Conservation (phyloP, 345 rosid genomes). For the Populus euphratica region DNA sequence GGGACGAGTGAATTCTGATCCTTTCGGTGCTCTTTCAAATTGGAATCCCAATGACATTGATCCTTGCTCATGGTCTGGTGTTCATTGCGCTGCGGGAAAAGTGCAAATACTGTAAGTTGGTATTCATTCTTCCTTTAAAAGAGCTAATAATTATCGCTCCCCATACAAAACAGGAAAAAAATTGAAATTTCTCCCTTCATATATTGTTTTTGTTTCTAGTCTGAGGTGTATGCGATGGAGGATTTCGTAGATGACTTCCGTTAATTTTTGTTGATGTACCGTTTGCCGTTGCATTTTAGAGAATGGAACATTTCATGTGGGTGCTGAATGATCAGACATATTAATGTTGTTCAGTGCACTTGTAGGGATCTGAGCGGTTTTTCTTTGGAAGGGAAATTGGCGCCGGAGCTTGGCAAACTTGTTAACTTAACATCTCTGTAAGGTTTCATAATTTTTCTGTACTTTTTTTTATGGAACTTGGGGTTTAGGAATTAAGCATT, state of each 20-base stretch:
- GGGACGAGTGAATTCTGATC: constrained; percentile 58
- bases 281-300: background rate
- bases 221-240: background rate
- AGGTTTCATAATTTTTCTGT: constrained; percentile 25
- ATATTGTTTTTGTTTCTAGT: background rate
- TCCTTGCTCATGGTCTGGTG: constrained; percentile 75
- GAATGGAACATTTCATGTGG: background rate
- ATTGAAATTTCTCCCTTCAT: background rate
- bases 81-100: constrained; percentile 59
- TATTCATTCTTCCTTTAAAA: background rate
- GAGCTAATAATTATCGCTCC: background rate
- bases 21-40: constrained; percentile 54
- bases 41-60: constrained; percentile 54
- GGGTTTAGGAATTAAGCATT: background rate
- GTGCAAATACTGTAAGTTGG: constrained; percentile 79
- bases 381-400: constrained; percentile 65
- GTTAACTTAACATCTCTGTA: constrained; percentile 66
- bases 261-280: background rate
- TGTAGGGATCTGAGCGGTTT: constrained; percentile 62
- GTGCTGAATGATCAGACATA: background rate
- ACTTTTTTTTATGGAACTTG: background rate
- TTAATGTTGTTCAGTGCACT: constrained; percentile 10
- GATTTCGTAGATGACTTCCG: background rate
- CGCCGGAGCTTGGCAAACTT: constrained; percentile 71
- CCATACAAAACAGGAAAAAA: background rate